These are phyloP conservation scores for Opeltia flavorubescens DNA, from an alignment of 495 filamentous ascomycete species.

Conservation along the genomic window DNA sequence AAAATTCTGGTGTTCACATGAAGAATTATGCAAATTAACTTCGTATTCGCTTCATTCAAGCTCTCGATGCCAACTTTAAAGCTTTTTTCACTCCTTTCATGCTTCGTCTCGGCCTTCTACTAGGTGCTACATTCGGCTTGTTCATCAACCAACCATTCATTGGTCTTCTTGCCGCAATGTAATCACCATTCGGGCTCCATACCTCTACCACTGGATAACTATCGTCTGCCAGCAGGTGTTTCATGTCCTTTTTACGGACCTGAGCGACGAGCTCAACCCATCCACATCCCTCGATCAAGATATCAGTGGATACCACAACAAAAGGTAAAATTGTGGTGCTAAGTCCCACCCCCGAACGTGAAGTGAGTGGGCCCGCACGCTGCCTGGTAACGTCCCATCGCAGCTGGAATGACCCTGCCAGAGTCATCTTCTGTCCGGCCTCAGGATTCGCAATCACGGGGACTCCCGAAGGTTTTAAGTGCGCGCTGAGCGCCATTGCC, in stretches of 20 bases:
- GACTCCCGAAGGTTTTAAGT: constrained; percentile 37
- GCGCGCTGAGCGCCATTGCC: constrained; percentile 50
- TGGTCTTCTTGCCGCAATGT: constrained; percentile 50
- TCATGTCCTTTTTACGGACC: constrained; percentile 37
- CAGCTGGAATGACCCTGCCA: constrained; percentile 62
- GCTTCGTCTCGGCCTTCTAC: constrained; percentile 13
- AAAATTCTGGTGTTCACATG: no score
- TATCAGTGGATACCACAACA: constrained; percentile 59
- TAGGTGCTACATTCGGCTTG: constrained; percentile 4
- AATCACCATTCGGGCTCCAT: constrained; percentile 68
- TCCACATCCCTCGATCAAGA: constrained; percentile 79
- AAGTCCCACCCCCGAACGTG: constrained; percentile 34
- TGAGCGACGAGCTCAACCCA: constrained; percentile 88
- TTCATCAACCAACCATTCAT: constrained; percentile 52
- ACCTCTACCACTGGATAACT: constrained; percentile 64
- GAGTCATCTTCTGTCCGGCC: constrained; percentile 35
- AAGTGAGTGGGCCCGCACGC: constrained; percentile 47
- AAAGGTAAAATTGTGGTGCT: constrained; percentile 53
- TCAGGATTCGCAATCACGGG: constrained; percentile 44
- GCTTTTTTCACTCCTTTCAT: constrained; percentile 17
- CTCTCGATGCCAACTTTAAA: constrained; percentile 1
- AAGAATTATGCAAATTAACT: no score
- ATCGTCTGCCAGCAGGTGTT: background rate
- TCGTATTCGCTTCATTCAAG: background rate
- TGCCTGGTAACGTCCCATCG: constrained; percentile 67